These are phyloP conservation scores for Austroboletus rostrupii DNA, from an alignment of 1,284 basidiomycete genomes.

Conservation along the genomic window DNA sequence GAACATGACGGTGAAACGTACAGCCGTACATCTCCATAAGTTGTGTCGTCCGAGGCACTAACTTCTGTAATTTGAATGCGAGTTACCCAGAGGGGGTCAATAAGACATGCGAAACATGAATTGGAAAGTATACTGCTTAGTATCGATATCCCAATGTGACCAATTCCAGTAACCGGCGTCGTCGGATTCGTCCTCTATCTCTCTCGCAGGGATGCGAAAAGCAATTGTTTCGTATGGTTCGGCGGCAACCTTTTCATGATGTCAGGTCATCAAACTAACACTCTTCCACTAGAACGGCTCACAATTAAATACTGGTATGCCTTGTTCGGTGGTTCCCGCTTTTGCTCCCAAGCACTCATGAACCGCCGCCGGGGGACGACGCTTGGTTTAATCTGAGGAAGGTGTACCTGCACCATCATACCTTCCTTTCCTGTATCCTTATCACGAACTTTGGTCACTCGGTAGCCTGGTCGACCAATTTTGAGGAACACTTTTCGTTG, in stretches of 20 bases:
- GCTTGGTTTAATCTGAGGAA: conserved; percentile 89
- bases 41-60: neutral
- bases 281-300: conserved; percentile 34
- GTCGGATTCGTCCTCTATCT: conserved; percentile 91
- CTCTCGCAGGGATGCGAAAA: conserved; percentile 95
- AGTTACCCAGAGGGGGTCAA: conserved; percentile 23
- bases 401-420: conserved; percentile 94
- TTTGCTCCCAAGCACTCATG: conserved; percentile 99
- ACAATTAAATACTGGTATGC: conserved; percentile 97
- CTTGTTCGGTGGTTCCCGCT: conserved; percentile 90
- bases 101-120: conserved; percentile 77
- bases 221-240: conserved; percentile 99
- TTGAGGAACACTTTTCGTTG: conserved; percentile 95
- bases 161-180: conserved; percentile 91
- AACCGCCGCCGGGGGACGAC: conserved; percentile 87
- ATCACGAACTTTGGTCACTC: conserved; percentile 86
- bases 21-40: neutral
- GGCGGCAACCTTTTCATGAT: conserved; percentile 75
- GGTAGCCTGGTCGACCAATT: conserved; percentile 94
- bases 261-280: conserved; percentile 7
- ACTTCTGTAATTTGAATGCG: conserved; percentile 5
- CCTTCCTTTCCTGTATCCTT: conserved; percentile 79
- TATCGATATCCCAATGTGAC: conserved; percentile 97
- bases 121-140: conserved; percentile 94
- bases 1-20: conserved; percentile 1